A percentile compares a stretch with the other conserved stretches of the same genome.
Conservation (phyloP, 768 basidiomycete species). For the Leccinum truebloodii region DNA sequence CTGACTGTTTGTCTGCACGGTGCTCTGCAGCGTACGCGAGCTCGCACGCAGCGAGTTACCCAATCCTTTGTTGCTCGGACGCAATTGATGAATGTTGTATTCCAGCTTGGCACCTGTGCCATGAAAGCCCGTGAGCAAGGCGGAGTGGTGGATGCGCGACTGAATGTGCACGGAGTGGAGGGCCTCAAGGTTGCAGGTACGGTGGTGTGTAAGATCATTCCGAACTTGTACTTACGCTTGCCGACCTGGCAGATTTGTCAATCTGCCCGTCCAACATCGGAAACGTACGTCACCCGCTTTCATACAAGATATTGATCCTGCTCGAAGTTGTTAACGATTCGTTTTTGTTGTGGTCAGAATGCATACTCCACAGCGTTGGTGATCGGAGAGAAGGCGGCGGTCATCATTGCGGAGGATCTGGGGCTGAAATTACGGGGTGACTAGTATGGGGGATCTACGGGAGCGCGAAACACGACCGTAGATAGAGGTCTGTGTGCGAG, state of each 20-base stretch:
- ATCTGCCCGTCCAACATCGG: conserved; percentile 13
- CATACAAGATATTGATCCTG: no score
- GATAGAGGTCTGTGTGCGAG: no score
- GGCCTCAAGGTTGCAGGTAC: conserved; percentile 19
- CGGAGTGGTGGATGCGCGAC: conserved; percentile 13
- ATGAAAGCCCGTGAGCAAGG: conserved; percentile 46
- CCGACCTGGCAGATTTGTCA: not conserved
- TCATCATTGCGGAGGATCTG: not conserved
- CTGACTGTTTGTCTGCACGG: not conserved
- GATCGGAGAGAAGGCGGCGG: not conserved
- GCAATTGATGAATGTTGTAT: not conserved
- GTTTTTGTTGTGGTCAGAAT: not conserved
- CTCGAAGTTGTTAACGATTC: not conserved
- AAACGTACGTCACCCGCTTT: conserved; percentile 1
- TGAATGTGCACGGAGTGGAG: conserved; percentile 18
- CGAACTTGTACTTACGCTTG: not conserved
- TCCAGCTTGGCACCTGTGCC: conserved; percentile 50
- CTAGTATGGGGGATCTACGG: no score
- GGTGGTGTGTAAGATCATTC: not conserved
- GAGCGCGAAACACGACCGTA: no score
- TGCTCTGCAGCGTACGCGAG: not conserved
- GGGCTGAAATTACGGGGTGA: not conserved
- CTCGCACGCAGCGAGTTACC: not conserved
- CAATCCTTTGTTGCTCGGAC: not conserved
- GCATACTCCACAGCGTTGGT: not conserved